These are phyloP conservation scores for Cyberlindnera euphorbiae DNA, from an alignment of 805 yeast genomes.

Conservation along the genomic window DNA sequence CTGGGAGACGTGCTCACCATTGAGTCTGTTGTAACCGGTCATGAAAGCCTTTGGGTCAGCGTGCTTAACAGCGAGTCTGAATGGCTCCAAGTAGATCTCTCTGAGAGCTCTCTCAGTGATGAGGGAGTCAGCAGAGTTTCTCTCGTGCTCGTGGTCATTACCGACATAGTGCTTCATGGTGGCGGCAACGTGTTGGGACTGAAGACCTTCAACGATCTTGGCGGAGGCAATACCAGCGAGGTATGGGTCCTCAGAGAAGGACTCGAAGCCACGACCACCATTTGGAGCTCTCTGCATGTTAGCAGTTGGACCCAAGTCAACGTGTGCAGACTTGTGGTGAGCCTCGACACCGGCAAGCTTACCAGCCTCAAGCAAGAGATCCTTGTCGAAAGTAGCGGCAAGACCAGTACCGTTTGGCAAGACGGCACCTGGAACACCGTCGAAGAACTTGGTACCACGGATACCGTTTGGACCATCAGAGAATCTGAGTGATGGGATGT, in stretches of 20 bases:
- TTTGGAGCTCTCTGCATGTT: slow-evolving; percentile 54
- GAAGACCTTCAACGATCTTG: slow-evolving; percentile 50
- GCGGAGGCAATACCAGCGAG: slow-evolving; percentile 43
- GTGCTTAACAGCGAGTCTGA: slow-evolving; percentile 52
- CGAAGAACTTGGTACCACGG: slow-evolving; percentile 52
- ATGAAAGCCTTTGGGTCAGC: slow-evolving; percentile 50
- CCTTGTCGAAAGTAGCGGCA: slow-evolving; percentile 52
- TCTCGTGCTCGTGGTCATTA: slow-evolving; percentile 57
- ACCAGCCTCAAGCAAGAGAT: slow-evolving; percentile 46
- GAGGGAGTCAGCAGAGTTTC: slow-evolving; percentile 43
- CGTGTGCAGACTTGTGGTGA: slow-evolving; percentile 46
- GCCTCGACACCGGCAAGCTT: slow-evolving; percentile 50
- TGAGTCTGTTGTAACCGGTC: slow-evolving; percentile 62
- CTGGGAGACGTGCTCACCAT: slow-evolving; percentile 55
- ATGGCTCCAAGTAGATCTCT: slow-evolving; percentile 60
- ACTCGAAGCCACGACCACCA: slow-evolving; percentile 62
- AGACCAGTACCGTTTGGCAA: slow-evolving; percentile 55
- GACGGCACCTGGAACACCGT: slow-evolving; percentile 50
- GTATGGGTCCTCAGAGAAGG: slow-evolving; percentile 58
- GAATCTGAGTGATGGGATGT: slow-evolving; percentile 42
- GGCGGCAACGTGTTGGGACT: slow-evolving; percentile 45
- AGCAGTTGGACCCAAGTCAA: slow-evolving; percentile 44
- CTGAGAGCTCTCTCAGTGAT: slow-evolving; percentile 58
- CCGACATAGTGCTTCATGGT: slow-evolving; percentile 60
- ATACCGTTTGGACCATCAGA: slow-evolving; percentile 65